Base-by-base conservation (phyloP, 2,329 filamentous ascomycete species). In the Mollisia scopiformis region DNA sequence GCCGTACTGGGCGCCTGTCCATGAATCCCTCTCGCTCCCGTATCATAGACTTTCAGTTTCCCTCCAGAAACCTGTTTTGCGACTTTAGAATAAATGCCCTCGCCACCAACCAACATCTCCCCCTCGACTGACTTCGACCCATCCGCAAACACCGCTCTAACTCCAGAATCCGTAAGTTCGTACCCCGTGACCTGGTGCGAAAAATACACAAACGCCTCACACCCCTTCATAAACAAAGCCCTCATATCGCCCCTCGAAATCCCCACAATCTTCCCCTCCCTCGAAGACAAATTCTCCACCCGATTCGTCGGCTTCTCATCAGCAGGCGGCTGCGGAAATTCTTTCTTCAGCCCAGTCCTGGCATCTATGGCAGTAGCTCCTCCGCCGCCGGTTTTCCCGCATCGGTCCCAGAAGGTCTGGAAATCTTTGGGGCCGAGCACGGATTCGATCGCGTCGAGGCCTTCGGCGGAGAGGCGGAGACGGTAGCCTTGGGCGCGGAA, bases 171-270 rank as follows among this genome's bases (percentile, higher is more conserved):
- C 0, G 82, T 85, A 50, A 83, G 68, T 65, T 88, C 84, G 63
- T 89, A 89, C 27, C 84, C 82, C 2, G 75, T 80, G 41, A 88
- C 83, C 3, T 82, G 78, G 57, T 79, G 80, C 11, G 72, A 76
- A 83, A 85, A 89, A 25, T 82, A 75, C 6, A 90, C 78, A 49
- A 75, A 75, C 0, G 78, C 71, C 62, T 88, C 85, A 59, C 80
- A 81, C 1, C 85, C 86, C 19, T 79, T 74, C 49, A 86, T 72
- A 67, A 89, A 88, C 5, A 85, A 63, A 50, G 73, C 77, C 2
- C 87, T 78, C 86, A 89, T 88, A 35, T 87, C 85, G 4, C 86
- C 86, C 5, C 87, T 75, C 0, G 84, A 80, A 41, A 89, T 86
- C 0, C 86, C 86, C 0, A 89, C 79, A 8, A 85, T 77, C 69